A percentile compares a stretch with the other conserved stretches of the same genome.
Conservation (phyloP, 176 grass and related monocot species). For the Juncus inflexus region DNA sequence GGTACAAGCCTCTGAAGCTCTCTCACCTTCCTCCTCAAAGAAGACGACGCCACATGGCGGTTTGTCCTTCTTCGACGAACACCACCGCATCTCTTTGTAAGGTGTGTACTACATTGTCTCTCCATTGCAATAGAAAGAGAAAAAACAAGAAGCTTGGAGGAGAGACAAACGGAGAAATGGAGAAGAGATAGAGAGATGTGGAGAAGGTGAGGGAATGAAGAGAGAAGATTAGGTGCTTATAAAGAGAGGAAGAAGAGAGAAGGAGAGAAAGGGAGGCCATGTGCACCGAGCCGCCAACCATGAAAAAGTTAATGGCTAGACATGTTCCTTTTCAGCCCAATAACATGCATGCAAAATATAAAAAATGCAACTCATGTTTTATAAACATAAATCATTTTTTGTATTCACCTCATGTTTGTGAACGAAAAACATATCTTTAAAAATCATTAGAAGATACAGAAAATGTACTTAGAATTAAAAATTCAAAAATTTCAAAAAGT, state of each 20-base stretch:
- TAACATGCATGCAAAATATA: no score
- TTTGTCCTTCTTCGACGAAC: slow-evolving; percentile 19
- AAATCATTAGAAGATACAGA: no score
- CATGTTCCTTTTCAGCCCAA: background rate
- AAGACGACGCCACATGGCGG: slow-evolving; percentile 1
- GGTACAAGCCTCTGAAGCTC: slow-evolving; percentile 87
- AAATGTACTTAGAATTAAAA: no score
- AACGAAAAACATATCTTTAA: no score
- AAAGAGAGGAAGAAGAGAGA: background rate
- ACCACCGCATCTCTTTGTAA: background rate
- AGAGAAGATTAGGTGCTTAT: slow-evolving; percentile 25
- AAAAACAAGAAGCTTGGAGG: no score
- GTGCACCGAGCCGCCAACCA: slow-evolving; percentile 33
- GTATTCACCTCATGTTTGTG: no score
- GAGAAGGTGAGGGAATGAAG: slow-evolving; percentile 13
- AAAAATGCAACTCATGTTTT: no score
- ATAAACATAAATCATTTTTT: no score
- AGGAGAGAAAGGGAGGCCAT: slow-evolving; percentile 25
- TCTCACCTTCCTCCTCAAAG: slow-evolving; percentile 50
- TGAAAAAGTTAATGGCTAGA: slow-evolving; percentile 13
- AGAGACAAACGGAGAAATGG: no score
- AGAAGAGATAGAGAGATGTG: background rate
- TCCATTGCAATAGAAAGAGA: background rate
- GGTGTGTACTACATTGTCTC: slow-evolving; percentile 20
- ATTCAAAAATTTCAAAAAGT: no score